Evolutionary conservation across 2,329 filamentous ascomycete species (phyloP), one percentile per base, ranked within the genome.

Genomic region (Diaporthe sp.): DNA sequence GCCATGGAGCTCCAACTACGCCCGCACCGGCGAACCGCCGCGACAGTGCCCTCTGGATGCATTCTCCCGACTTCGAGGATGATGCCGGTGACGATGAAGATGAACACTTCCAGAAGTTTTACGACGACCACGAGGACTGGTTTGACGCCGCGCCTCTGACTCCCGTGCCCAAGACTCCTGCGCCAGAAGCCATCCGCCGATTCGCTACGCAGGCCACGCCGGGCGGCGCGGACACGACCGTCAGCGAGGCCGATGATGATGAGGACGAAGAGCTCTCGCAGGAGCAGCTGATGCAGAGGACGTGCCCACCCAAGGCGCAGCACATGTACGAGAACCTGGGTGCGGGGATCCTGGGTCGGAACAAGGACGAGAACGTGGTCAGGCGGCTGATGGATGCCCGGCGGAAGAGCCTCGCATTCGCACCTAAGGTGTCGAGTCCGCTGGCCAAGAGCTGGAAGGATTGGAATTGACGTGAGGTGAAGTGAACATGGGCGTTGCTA

Each of bases 331-430:
- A 80, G 42, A 82, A 86, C 70, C 79, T 88, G 66, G 87, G 86
- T 17, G 79, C 82, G 7, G 85, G 85, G 0, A 81, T 89, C 6
- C 79, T 91, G 72, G 83, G 82, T 72, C 83, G 82, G 66, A 85
- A 88, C 68, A 89, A 89, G 82, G 88, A 92, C 78, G 85, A 89
- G 78, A 85, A 85, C 27, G 86, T 93, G 72, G 84, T 91, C 75
- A 87, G 90, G 82, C 87, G 91, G 63, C 84, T 96, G 75, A 91
- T 94, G 87, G 91, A 92, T 15, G 93, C 93, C 0, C 87, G 93
- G 75, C 88, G 94, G 75, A 95, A 94, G 89, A 96, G 93, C 80
- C 81, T 95, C 82, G 93, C 94, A 80, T 95, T 92, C 85, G 93
- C 93, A 42, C 94, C 94, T 39, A 93, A 93, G 83, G 85, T 94